Conservation (phyloP, 1,139 yeast genomes). For the Arxiozyma slooffiae region DNA sequence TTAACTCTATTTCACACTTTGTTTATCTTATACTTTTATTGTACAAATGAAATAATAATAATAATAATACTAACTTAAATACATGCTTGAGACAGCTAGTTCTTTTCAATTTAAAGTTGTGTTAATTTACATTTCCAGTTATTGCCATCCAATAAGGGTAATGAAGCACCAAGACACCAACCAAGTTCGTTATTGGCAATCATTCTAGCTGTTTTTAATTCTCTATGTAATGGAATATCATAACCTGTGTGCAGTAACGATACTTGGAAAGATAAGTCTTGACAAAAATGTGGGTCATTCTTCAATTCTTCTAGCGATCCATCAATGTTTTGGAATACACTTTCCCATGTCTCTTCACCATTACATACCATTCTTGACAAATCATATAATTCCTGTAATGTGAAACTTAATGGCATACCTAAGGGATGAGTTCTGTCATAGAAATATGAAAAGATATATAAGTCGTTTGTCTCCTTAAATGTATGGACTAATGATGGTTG, state of each 20-base stretch:
- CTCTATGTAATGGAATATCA: conserved; percentile 84
- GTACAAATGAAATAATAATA: too few species aligned
- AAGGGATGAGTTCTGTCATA: conserved; percentile 89
- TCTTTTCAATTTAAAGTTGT: conserved; percentile 11
- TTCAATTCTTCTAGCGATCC: conserved; percentile 58
- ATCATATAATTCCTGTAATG: conserved; percentile 72
- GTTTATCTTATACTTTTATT: too few species aligned
- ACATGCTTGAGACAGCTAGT: too few species aligned
- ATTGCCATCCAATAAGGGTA: conserved; percentile 66
- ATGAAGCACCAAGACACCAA: conserved; percentile 97
- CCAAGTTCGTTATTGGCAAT: conserved; percentile 86
- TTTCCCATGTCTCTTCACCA: conserved; percentile 67
- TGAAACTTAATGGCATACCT: conserved; percentile 88
- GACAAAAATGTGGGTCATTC: conserved; percentile 87
- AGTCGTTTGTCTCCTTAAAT: conserved; percentile 59
- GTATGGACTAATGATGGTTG: conserved; percentile 82
- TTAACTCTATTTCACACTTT: not conserved
- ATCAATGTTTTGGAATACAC: conserved; percentile 46
- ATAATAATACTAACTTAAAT: too few species aligned
- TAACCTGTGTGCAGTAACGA: conserved; percentile 89
- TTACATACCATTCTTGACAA: conserved; percentile 77
- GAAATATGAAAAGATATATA: conserved; percentile 86
- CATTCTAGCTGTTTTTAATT: conserved; percentile 81
- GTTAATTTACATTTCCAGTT: conserved; percentile 63
- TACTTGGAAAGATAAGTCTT: conserved; percentile 81